Percentiles rank a stretch among this genome's conserved stretches.
These are phyloP conservation scores for Phytophthora boehmeriae DNA, from an alignment of 352 stramenopile species.

Conservation along the genomic window DNA sequence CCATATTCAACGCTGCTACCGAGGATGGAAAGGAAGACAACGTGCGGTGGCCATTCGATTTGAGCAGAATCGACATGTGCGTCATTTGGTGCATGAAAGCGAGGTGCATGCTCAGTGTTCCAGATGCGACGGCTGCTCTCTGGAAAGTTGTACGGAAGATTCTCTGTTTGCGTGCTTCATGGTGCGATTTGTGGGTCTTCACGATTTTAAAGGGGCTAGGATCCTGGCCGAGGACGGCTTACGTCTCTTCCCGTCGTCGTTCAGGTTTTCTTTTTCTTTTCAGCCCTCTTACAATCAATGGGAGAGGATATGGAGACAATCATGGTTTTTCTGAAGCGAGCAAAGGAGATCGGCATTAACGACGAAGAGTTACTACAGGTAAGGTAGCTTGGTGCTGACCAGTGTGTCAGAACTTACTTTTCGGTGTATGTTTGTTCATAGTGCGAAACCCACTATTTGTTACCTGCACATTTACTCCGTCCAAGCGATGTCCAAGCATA, in stretches of 20 bases:
- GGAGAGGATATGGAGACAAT: constrained; percentile 48
- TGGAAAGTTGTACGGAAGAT: constrained; percentile 38
- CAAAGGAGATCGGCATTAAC: constrained; percentile 18
- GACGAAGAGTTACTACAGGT: constrained; percentile 46
- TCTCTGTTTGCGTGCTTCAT: constrained; percentile 61
- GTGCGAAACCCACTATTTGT: constrained; percentile 53
- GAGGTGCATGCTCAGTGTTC: constrained; percentile 24
- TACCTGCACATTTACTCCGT: constrained; percentile 57
- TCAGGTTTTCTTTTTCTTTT: constrained; percentile 50
- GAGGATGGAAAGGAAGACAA: constrained; percentile 43
- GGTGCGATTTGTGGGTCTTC: constrained; percentile 49
- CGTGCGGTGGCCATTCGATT: constrained; percentile 32
- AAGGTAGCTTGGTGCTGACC: background rate
- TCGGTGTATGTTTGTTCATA: constrained; percentile 14
- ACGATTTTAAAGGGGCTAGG: constrained; percentile 48
- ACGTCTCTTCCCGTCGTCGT: constrained; percentile 41
- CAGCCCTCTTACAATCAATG: constrained; percentile 43
- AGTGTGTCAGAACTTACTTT: background rate
- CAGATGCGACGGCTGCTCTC: constrained; percentile 36
- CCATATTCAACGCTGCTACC: constrained; percentile 44
- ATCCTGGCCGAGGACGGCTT: constrained; percentile 44
- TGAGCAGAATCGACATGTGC: constrained; percentile 45
- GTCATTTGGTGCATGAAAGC: constrained; percentile 25
- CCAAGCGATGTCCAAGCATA: constrained; percentile 53
- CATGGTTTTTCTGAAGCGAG: constrained; percentile 38